These are phyloP conservation scores for Verbena officinalis DNA, from an alignment of 257 asterid species.

Conservation along the genomic window DNA sequence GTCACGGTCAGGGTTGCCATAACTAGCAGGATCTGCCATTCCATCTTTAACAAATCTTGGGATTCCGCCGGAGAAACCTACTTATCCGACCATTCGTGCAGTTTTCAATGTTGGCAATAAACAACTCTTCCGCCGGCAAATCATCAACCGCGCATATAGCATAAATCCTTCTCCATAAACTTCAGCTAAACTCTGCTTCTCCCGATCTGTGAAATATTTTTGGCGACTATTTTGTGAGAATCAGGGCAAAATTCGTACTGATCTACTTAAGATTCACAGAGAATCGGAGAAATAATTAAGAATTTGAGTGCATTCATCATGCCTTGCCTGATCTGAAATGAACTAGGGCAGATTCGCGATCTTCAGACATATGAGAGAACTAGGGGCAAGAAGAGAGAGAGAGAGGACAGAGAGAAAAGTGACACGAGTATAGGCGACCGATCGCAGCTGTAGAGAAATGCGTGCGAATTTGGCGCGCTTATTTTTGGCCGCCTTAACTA, in stretches of 20 bases:
- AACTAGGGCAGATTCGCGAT: slow-evolving; percentile 22
- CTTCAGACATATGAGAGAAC: slow-evolving; percentile 1
- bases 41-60: slow-evolving; percentile 87
- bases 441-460: slow-evolving; percentile 18
- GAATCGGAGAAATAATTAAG: not conserved
- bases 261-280: slow-evolving; percentile 20
- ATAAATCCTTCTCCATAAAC: slow-evolving; percentile 1
- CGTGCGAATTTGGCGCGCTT: slow-evolving; percentile 42
- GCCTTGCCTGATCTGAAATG: slow-evolving; percentile 1
- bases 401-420: not conserved
- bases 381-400: not conserved
- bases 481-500: slow-evolving; percentile 14
- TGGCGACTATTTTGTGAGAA: not conserved
- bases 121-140: not conserved
- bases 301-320: slow-evolving; percentile 8
- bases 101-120: slow-evolving; percentile 50
- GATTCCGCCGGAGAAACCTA: slow-evolving; percentile 53
- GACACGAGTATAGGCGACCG: slow-evolving; percentile 1
- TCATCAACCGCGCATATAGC: slow-evolving; percentile 5
- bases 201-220: slow-evolving; percentile 9
- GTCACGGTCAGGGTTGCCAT: slow-evolving; percentile 77
- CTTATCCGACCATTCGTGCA: slow-evolving; percentile 54
- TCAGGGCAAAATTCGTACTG: slow-evolving; percentile 2
- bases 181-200: slow-evolving; percentile 22
- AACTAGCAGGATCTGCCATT: slow-evolving; percentile 98